Conservation (phyloP, 140 eudicot species). For the Artemisia princeps region DNA sequence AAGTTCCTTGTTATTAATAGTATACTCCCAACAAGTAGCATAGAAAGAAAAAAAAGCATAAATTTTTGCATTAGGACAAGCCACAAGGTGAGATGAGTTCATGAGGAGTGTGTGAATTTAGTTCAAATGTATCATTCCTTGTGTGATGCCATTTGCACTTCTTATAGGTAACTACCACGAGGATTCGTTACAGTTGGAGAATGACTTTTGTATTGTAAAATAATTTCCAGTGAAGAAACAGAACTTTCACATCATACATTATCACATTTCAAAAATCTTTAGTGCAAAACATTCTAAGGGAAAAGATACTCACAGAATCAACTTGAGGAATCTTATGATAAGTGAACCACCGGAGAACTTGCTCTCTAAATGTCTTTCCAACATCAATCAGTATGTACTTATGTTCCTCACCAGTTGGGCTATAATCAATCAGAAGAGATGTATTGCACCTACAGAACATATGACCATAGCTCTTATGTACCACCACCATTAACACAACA, state of each 20-base stretch:
- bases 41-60: neutral
- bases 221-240: neutral
- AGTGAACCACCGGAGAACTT: constrained; percentile 93
- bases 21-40: constrained; percentile 12
- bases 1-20: constrained; percentile 8
- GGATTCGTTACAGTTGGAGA: constrained; percentile 4
- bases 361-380: constrained; percentile 96
- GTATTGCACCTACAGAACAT: constrained; percentile 77
- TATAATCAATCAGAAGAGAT: constrained; percentile 83
- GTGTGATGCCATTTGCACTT: neutral
- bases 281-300: constrained; percentile 5
- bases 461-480: constrained; percentile 22
- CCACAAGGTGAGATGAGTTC: constrained; percentile 1
- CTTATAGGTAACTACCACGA: constrained; percentile 6
- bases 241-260: constrained; percentile 1
- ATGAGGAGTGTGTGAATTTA: constrained; percentile 17
- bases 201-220: neutral
- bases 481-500: constrained; percentile 9
- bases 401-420: constrained; percentile 51
- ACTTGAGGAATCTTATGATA: constrained; percentile 69
- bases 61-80: neutral
- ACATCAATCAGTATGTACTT: constrained; percentile 85
- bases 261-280: constrained; percentile 1
- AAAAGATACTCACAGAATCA: constrained; percentile 72
- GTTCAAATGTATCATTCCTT: constrained; percentile 13